Evolutionary conservation across 2,329 filamentous ascomycete genomes (phyloP).

Genomic region (Chalaropsis thielavioides): DNA sequence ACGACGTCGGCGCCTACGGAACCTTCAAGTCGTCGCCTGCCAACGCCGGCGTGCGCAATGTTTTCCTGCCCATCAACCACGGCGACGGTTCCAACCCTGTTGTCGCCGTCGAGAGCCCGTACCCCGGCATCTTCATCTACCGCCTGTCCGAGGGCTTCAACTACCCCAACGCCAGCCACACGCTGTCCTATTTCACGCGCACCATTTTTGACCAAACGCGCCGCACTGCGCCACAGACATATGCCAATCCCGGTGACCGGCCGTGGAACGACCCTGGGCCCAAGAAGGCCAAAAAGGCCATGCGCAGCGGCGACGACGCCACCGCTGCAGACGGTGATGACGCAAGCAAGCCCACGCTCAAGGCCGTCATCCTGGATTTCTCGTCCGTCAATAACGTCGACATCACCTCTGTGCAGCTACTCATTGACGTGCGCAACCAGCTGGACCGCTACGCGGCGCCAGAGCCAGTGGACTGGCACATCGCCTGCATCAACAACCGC

Average conservation of each 20-base stretch:
- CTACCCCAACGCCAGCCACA: constrained; percentile 84
- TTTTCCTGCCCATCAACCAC: constrained; percentile 79
- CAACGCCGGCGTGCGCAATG: constrained; percentile 43
- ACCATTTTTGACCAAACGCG: constrained; percentile 58
- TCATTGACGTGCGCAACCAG: constrained; percentile 91
- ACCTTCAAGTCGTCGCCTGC: constrained; percentile 32
- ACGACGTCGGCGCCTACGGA: constrained; percentile 39
- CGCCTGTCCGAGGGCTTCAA: constrained; percentile 90
- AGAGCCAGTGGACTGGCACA: constrained; percentile 81
- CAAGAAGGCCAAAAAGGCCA: constrained; percentile 30
- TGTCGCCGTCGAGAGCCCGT: constrained; percentile 63
- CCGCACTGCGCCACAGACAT: constrained; percentile 57
- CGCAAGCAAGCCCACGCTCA: constrained; percentile 52
- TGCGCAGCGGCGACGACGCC: constrained; percentile 23
- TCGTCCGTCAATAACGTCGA: constrained; percentile 89
- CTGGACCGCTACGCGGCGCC: constrained; percentile 74
- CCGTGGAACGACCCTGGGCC: constrained; percentile 93
- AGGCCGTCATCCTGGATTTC: constrained; percentile 88
- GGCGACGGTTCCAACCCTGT: constrained; percentile 82
- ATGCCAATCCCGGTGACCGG: constrained; percentile 54
- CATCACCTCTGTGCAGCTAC: constrained; percentile 76
- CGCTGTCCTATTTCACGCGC: constrained; percentile 62
- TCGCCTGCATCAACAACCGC: constrained; percentile 82
- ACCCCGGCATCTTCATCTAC: constrained; percentile 91
- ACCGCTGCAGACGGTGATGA: constrained; percentile 19